These are phyloP conservation scores for Penicillium desertorum DNA, from an alignment of 495 filamentous ascomycete species.

Conservation along the genomic window DNA sequence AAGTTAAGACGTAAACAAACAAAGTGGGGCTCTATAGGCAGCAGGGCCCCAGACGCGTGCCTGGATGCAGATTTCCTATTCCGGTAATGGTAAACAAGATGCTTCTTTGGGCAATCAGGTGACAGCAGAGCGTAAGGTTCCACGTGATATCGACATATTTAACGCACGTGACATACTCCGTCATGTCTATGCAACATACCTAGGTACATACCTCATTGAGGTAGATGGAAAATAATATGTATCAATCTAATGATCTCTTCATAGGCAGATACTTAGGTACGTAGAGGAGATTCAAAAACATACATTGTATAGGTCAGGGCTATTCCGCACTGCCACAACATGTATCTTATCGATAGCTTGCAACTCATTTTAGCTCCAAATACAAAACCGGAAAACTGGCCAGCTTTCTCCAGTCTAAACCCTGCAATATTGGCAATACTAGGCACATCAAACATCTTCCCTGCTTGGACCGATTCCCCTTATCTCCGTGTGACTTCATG, in stretches of 20 bases:
- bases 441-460: not conserved
- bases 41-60: slow-evolving; percentile 22
- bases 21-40: slow-evolving; percentile 26
- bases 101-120: slow-evolving; percentile 26
- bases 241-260: not conserved
- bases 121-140: not conserved
- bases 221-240: not conserved
- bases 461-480: not conserved
- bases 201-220: not conserved
- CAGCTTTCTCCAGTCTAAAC: not conserved
- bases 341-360: not conserved
- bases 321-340: not conserved
- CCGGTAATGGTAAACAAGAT: slow-evolving; percentile 29
- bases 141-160: not conserved
- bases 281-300: not conserved
- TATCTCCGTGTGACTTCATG: slow-evolving; percentile 8
- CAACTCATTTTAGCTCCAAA: not conserved
- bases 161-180: not conserved
- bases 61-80: slow-evolving; percentile 16
- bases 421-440: slow-evolving; percentile 1
- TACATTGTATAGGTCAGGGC: not conserved
- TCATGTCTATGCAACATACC: not conserved
- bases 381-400: not conserved
- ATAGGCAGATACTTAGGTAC: not conserved
- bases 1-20: slow-evolving; percentile 31